Evolutionary conservation across 768 basidiomycete species (phyloP).

Genomic region (Lactarius hatsudake): DNA sequence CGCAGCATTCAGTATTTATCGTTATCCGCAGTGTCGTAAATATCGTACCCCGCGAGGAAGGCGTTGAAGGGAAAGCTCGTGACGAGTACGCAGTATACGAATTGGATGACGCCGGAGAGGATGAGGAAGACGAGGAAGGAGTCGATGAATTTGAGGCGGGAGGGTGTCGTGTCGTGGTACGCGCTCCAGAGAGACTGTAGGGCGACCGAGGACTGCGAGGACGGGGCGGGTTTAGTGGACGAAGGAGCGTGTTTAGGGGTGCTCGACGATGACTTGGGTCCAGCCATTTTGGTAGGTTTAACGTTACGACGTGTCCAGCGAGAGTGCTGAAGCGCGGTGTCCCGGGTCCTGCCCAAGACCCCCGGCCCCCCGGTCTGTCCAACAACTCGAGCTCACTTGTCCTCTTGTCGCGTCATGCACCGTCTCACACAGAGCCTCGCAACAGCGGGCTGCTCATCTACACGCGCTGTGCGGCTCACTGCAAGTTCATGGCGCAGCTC

Average conservation of each 20-base stretch:
- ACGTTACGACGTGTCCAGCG: background rate
- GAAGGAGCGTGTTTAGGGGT: conserved; percentile 25
- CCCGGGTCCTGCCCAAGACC: background rate
- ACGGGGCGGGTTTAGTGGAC: conserved; percentile 7
- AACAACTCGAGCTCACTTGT: background rate
- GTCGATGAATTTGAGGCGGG: conserved; percentile 92
- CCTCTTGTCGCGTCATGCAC: conserved; percentile 11
- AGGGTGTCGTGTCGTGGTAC: conserved; percentile 73
- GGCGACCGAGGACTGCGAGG: conserved; percentile 32
- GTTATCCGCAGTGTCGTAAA: background rate
- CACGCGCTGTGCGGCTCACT: background rate
- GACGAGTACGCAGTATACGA: conserved; percentile 86
- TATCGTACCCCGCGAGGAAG: conserved; percentile 86
- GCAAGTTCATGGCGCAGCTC: background rate
- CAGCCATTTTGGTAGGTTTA: conserved; percentile 36
- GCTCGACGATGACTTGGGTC: conserved; percentile 36
- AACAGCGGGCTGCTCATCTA: background rate
- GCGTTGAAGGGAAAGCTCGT: conserved; percentile 97
- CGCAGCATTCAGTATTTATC: conserved; percentile 1
- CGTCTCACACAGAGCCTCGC: conserved; percentile 14
- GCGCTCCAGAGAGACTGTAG: conserved; percentile 66
- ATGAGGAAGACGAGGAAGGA: conserved; percentile 89
- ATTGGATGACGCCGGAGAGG: conserved; percentile 86
- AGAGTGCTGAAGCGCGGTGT: background rate
- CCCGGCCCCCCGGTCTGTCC: background rate